These are phyloP conservation scores for Westerdykella aurantiaca DNA, from an alignment of 2,329 filamentous ascomycete species.

Conservation along the genomic window DNA sequence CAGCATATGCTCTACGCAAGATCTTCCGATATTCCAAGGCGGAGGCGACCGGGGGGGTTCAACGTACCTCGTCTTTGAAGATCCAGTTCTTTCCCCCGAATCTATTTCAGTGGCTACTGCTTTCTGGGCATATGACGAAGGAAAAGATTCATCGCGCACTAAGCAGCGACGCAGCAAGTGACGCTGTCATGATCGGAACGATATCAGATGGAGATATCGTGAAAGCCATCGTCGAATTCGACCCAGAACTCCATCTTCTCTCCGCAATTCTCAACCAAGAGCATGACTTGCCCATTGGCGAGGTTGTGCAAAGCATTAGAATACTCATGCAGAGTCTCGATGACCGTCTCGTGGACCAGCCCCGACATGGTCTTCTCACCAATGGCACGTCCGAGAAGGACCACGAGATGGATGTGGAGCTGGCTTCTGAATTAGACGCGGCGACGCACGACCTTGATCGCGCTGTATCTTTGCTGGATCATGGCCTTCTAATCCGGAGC, in stretches of 20 bases:
- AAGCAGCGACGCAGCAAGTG: conserved; percentile 29
- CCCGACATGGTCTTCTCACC: conserved; percentile 38
- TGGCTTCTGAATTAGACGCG: conserved; percentile 36
- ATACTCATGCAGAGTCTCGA: conserved; percentile 65
- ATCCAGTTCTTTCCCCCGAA: conserved; percentile 46
- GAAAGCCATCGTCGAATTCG: conserved; percentile 56
- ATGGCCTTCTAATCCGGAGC: conserved; percentile 58
- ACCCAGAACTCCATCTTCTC: conserved; percentile 62
- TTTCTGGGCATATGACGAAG: conserved; percentile 47
- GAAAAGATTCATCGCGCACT: conserved; percentile 42
- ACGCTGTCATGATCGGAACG: conserved; percentile 42
- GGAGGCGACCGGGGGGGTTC: conserved; percentile 4
- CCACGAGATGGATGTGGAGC: conserved; percentile 30
- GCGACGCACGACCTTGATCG: conserved; percentile 55
- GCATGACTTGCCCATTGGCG: conserved; percentile 59
- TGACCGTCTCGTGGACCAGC: conserved; percentile 24
- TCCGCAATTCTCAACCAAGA: conserved; percentile 57
- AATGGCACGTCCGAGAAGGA: conserved; percentile 21
- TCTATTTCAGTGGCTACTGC: conserved; percentile 55
- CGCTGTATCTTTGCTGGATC: conserved; percentile 61
- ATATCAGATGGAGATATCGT: conserved; percentile 58
- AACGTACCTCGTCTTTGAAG: conserved; percentile 20
- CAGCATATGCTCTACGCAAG: conserved; percentile 49
- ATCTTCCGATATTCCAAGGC: conserved; percentile 38
- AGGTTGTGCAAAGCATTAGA: conserved; percentile 62